Evolutionary conservation across 139 green algal genomes (phyloP).

Genomic region (Volvox reticuliferus): DNA sequence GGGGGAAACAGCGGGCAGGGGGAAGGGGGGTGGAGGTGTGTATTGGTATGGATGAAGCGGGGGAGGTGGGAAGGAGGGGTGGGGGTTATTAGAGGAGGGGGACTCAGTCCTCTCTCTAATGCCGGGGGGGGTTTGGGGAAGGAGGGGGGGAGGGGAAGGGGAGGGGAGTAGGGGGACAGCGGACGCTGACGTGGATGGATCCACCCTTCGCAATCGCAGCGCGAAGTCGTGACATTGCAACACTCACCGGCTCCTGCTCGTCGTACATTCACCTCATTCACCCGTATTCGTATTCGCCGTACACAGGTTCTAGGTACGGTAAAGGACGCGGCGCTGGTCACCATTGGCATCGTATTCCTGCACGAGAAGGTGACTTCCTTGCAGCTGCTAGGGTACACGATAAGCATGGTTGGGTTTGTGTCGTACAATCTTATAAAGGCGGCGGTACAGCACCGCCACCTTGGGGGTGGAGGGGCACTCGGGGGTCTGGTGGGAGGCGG

Average conservation of each 20-base stretch:
- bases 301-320: conserved; percentile 9
- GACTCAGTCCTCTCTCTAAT: background rate
- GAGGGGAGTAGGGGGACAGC: background rate
- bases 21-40: background rate
- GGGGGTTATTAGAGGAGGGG: background rate
- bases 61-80: background rate
- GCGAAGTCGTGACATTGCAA: background rate
- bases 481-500: background rate
- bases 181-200: background rate
- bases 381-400: conserved; percentile 71
- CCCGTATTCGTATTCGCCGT: too few relatives aligned
- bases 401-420: conserved; percentile 74
- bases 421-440: conserved; percentile 82
- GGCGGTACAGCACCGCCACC: background rate
- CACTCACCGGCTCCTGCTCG: background rate
- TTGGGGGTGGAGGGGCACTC: background rate
- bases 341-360: conserved; percentile 78
- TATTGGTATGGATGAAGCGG: background rate
- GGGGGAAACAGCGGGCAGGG: too few relatives aligned
- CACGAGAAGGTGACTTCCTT: conserved; percentile 65
- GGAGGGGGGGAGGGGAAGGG: too few relatives aligned
- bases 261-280: too few relatives aligned
- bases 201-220: background rate
- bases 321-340: conserved; percentile 86
- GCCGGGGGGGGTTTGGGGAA: background rate